Evolutionary conservation across 306 rosid species (phyloP).

Genomic region (Alnus glutinosa): DNA sequence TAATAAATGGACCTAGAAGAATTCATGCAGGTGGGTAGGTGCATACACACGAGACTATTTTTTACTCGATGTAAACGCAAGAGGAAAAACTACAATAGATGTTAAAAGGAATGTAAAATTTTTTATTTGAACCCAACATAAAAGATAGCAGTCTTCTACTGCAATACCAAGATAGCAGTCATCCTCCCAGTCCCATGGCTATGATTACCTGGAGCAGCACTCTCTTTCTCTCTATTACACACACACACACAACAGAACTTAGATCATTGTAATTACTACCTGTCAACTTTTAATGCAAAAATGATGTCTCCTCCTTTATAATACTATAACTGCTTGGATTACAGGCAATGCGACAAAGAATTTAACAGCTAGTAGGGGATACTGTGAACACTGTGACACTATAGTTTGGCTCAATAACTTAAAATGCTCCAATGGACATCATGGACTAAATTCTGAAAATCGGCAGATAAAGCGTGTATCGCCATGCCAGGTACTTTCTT

Average conservation of each 20-base stretch:
- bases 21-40: neutral
- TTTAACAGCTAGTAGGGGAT: constrained; percentile 63
- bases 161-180: neutral
- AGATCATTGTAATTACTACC: neutral
- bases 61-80: neutral
- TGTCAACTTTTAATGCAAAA: neutral
- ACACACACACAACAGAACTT: neutral
- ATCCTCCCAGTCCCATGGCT: neutral
- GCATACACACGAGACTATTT: neutral
- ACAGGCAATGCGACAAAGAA: constrained; percentile 54
- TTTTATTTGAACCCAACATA: neutral
- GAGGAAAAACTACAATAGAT: neutral
- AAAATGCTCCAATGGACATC: constrained; percentile 53
- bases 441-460: constrained; percentile 35
- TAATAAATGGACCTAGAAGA: neutral
- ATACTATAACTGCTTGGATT: constrained; percentile 25
- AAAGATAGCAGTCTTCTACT: neutral
- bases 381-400: constrained; percentile 62
- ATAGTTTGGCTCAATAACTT: constrained; percentile 69
- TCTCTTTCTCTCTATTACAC: neutral
- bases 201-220: neutral
- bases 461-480: constrained; percentile 57
- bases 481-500: constrained; percentile 53
- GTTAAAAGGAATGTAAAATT: neutral
- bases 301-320: constrained; percentile 14